Base-by-base conservation (phyloP, 139 green algal genomes). In the Trebouxia sp. region DNA sequence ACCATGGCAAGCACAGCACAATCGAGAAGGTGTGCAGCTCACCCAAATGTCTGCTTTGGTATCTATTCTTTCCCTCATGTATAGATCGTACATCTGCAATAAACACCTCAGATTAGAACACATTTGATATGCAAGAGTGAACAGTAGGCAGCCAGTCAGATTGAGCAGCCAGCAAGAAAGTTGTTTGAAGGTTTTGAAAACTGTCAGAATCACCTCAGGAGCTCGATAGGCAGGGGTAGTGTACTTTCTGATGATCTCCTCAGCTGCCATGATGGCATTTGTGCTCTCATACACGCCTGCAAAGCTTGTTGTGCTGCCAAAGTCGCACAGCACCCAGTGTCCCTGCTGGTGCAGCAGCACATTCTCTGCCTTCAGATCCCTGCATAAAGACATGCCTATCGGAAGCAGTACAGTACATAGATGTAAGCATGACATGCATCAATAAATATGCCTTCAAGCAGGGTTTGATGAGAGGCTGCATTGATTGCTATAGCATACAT, bases 361-460 rank as follows among this genome's bases (percentile, higher is more conserved):
- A 81, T 99, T 99, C 85, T 99, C 96, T 45, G 91, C 91, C 83
- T 99, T 98, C 39, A 98, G 39, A 87, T 98, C 95, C 48, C 93
- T 94, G 85, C 51, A 81, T 7, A 38, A 32, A n/a, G 65, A 35
- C 66, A 62, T 10, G 41, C 10, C 11, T 58, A 56, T 78, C 20
- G 69, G 7, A 78, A 76, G 24, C 30, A 45, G 28, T 14, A 15
- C 26, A 14, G 17, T 41, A n/a, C 58, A 62, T 38, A 72, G 37
- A n/a, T n/a, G 15, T 72, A n/a, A 30, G 66, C 30, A 45, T 51
- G 66, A 11, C 41, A 78, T 47, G 66, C 43, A 45, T 37, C 32
- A 76, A 51, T 39, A 12, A 39, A 10, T 58, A 10, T n/a, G 70
- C 39, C 37, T 58, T 32, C 47, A 66, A 56, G 15, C 39, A n/a